Evolutionary conservation across 768 basidiomycete genomes (phyloP), one percentile per base, ranked within the genome.

Genomic region (Macrolepiota fuliginosa): DNA sequence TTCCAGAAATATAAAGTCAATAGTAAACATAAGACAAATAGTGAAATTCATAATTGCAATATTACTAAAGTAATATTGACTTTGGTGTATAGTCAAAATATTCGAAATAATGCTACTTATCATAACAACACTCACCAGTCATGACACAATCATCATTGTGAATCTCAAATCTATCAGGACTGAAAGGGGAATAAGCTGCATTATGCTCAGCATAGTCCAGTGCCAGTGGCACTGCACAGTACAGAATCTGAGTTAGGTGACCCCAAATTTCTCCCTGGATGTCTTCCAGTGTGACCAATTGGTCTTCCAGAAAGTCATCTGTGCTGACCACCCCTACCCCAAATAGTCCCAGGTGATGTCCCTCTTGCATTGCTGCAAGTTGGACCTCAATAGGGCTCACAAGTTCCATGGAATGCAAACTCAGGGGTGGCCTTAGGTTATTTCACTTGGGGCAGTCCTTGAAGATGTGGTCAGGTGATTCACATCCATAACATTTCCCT

Each of bases 341-440:
- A 35, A 47, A 61, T 27, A 61, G 29, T 2, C 60, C 60, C 3
- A 61, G 11, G 0, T 55, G 12, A 46, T 45, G 12, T 2, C 60
- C 60, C 47, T 61, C 60, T 2, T 61, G 15, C 46, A 61, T 55
- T 3, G 54, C 61, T 1, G 53, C 25, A 12, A 62, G 61, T 1
- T 47, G 54, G 24, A 46, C 32, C n/a, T 62, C 61, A 1, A 55
- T 53, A 40, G 54, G 53, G 27, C 61, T 49, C 0, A 13, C 39
- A 29, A 54, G 22, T 4, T 49, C 61, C 35, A 55, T 4, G 29
- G 32, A 3, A 7, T 7, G 29, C 29, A 62, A 27, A 13, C 29
- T 45, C n/a, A 62, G 5, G 5, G 61, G 54, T 49, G 61, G 61
- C 15, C 11, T 46, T 15, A 47, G 55, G 10, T 19, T 55, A 27